These are phyloP conservation scores for Globisporangium okanoganense DNA, from an alignment of 352 stramenopile genomes.

Conservation along the genomic window DNA sequence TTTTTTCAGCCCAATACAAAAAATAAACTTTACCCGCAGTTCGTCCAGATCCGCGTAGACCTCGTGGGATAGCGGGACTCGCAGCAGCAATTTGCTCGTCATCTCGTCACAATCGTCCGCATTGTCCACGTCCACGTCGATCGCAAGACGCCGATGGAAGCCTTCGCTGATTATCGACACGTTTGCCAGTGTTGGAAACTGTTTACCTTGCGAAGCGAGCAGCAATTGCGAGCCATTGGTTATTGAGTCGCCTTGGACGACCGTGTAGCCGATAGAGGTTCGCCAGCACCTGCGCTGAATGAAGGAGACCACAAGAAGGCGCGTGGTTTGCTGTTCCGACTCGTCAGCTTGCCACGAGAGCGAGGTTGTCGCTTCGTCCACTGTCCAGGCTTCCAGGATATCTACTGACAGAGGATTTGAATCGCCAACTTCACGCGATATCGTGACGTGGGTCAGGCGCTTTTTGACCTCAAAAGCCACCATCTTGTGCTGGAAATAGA, in stretches of 20 bases:
- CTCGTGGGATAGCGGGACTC: conserved; percentile 32
- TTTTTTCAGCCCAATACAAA: no score
- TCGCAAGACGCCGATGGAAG: conserved; percentile 38
- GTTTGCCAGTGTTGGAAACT: neutral
- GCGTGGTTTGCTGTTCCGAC: neutral
- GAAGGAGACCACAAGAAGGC: neutral
- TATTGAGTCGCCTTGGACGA: neutral
- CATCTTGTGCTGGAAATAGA: neutral
- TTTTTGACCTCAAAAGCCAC: neutral
- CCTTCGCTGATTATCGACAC: conserved; percentile 30
- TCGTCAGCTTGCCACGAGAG: neutral
- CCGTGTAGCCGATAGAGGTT: neutral
- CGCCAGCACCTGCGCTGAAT: neutral
- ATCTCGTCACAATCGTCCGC: conserved; percentile 3
- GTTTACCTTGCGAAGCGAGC: neutral
- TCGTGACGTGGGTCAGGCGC: conserved; percentile 8
- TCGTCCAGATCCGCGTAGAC: conserved; percentile 56
- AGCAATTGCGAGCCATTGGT: neutral
- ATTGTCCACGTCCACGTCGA: conserved; percentile 26
- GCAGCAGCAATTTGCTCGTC: conserved; percentile 23
- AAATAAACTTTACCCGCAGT: conserved; percentile 28
- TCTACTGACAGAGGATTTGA: neutral
- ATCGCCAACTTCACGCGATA: neutral
- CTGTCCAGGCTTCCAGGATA: conserved; percentile 11
- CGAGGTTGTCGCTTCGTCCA: neutral